These are phyloP conservation scores for Plectosphaerella cucumerina DNA, from an alignment of 2,329 filamentous ascomycete genomes.

Conservation along the genomic window DNA sequence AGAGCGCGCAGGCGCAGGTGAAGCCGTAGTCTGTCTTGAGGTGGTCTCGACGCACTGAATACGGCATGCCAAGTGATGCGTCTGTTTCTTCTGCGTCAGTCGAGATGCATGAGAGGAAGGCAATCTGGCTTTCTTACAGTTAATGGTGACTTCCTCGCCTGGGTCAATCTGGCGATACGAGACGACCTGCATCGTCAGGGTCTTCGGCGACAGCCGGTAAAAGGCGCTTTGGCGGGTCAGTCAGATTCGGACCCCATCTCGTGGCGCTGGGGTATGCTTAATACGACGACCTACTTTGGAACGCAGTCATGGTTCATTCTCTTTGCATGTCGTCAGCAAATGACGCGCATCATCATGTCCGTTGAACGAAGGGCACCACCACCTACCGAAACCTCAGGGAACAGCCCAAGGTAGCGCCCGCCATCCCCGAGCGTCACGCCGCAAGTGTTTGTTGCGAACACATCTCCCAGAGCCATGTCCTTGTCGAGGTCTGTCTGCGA, in stretches of 20 bases:
- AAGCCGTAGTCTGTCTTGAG: constrained; percentile 1
- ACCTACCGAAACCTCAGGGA: constrained; percentile 26
- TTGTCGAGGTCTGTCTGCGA: constrained; percentile 16
- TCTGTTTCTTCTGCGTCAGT: not conserved
- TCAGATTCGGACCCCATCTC: not conserved
- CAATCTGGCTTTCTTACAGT: constrained; percentile 17
- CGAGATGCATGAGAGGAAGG: not conserved
- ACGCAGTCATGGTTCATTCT: constrained; percentile 29
- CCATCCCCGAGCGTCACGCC: constrained; percentile 15
- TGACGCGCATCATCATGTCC: not conserved
- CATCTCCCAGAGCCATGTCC: constrained; percentile 17
- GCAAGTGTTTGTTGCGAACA: constrained; percentile 27
- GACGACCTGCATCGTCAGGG: constrained; percentile 23
- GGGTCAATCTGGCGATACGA: constrained; percentile 25
- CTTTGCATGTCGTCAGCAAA: constrained; percentile 11
- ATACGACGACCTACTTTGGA: constrained; percentile 22
- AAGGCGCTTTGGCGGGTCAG: constrained; percentile 18
- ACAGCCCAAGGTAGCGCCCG: constrained; percentile 21
- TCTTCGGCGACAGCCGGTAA: constrained; percentile 22
- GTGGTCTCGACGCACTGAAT: not conserved
- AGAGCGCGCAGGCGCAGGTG: not conserved
- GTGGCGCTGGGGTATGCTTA: not conserved
- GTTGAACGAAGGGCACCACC: not conserved
- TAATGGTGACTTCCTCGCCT: constrained; percentile 28
- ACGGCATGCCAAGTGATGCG: constrained; percentile 3